Conservation (phyloP, 2,329 filamentous ascomycete species). For the Peltaster fructicola region DNA sequence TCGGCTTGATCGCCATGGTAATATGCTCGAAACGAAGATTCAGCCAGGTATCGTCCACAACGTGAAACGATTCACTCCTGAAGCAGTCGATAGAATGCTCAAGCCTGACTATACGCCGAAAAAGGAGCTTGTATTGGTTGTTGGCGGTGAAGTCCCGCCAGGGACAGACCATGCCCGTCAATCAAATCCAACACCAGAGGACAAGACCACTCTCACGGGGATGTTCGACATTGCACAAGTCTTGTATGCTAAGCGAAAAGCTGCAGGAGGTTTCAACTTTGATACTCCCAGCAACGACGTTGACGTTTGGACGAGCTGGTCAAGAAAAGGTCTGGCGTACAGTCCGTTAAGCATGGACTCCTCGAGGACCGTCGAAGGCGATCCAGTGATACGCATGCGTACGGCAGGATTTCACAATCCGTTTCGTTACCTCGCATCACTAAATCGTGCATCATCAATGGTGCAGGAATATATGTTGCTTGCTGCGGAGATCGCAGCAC, state of each 20-base stretch:
- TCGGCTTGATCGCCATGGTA: constrained; percentile 32
- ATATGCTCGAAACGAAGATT: constrained; percentile 37
- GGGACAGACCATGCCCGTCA: constrained; percentile 8
- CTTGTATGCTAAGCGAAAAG: constrained; percentile 19
- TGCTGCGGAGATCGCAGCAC: constrained; percentile 32
- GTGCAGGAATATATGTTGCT: constrained; percentile 37
- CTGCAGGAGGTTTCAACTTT: constrained; percentile 23
- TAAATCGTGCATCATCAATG: too few relatives aligned
- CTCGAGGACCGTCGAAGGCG: constrained; percentile 22
- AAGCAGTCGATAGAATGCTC: constrained; percentile 18
- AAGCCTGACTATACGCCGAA: constrained; percentile 4
- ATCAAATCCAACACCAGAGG: constrained; percentile 10
- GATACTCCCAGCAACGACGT: constrained; percentile 14
- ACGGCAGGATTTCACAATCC: constrained; percentile 19
- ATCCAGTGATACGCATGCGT: constrained; percentile 25
- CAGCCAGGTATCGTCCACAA: constrained; percentile 36
- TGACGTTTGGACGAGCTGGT: constrained; percentile 19
- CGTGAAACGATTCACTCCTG: constrained; percentile 34
- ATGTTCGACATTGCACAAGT: constrained; percentile 19
- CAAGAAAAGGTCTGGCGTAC: constrained; percentile 21
- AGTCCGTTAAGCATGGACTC: constrained; percentile 22
- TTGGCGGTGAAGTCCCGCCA: constrained; percentile 18
- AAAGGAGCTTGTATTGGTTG: constrained; percentile 11
- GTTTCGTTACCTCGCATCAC: too few relatives aligned
- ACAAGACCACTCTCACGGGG: too few relatives aligned